phyloP scores from a whole-genome alignment of 2,329 filamentous ascomycete genomes.

The Coniochaeta prunicola region DNA sequence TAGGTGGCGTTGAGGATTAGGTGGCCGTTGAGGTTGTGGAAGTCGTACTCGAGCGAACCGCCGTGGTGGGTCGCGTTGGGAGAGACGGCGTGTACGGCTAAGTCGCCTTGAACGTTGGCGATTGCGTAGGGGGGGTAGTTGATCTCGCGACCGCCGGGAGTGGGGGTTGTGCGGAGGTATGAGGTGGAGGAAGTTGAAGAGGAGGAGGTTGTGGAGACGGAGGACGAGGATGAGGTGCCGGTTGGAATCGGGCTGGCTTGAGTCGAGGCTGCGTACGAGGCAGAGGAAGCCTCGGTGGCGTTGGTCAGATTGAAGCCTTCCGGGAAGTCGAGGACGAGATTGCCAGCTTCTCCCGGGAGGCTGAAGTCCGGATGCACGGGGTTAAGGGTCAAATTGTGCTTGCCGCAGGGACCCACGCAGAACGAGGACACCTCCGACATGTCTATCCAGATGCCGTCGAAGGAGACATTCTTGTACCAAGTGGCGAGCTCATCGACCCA shows the following conservation, averaged over 20 bases:
- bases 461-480: conserved; percentile 46
- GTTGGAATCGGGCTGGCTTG: conserved; percentile 8
- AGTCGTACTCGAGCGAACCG: conserved; percentile 68
- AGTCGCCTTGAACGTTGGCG: conserved; percentile 64
- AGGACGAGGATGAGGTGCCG: neutral
- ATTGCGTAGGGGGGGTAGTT: conserved; percentile 72
- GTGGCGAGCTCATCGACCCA: conserved; percentile 56
- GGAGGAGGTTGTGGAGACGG: neutral
- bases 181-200: conserved; percentile 25
- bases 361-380: conserved; percentile 60
- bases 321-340: conserved; percentile 53
- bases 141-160: conserved; percentile 56
- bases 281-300: conserved; percentile 56
- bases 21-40: conserved; percentile 73
- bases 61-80: conserved; percentile 73
- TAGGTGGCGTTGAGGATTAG: conserved; percentile 74
- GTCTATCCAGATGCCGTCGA: conserved; percentile 50
- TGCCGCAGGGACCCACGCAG: conserved; percentile 67
- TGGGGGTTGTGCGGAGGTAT: conserved; percentile 54
- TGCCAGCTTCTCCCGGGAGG: conserved; percentile 58
- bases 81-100: conserved; percentile 64
- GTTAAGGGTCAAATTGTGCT: conserved; percentile 55
- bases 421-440: conserved; percentile 54
- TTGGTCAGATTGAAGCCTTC: conserved; percentile 66
- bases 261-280: conserved; percentile 40